phyloP scores from a whole-genome alignment of 2,329 filamentous ascomycete genomes.

The Sarocladium kiliense region DNA sequence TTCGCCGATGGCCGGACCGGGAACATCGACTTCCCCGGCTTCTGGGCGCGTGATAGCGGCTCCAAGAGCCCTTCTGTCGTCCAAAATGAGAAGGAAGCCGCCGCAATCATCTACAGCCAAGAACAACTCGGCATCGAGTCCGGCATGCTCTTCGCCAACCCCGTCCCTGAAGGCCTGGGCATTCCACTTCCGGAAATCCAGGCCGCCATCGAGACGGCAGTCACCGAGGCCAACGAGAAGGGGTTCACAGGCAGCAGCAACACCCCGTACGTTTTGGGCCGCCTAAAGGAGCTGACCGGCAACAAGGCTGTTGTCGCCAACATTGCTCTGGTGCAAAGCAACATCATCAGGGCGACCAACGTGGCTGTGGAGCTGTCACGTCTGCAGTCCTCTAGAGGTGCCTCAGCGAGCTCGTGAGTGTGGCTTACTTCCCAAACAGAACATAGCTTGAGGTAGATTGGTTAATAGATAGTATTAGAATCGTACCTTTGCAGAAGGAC shows the following conservation, averaged over 20 bases:
- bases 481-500: neutral
- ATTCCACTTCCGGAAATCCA: conserved; percentile 70
- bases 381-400: conserved; percentile 28
- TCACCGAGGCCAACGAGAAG: conserved; percentile 58
- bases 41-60: conserved; percentile 87
- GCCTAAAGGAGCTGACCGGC: conserved; percentile 74
- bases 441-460: conserved; percentile 18
- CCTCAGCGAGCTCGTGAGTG: conserved; percentile 31
- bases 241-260: conserved; percentile 70
- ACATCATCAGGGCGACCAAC: conserved; percentile 49
- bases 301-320: conserved; percentile 71
- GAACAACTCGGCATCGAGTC: conserved; percentile 66
- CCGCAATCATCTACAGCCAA: conserved; percentile 82
- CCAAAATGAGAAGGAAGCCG: conserved; percentile 72
- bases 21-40: conserved; percentile 80
- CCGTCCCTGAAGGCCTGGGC: conserved; percentile 65
- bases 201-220: conserved; percentile 60
- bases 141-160: conserved; percentile 84
- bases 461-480: conserved; percentile 25
- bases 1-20: conserved; percentile 77
- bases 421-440: conserved; percentile 14
- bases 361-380: conserved; percentile 49
- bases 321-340: conserved; percentile 51
- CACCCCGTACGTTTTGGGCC: conserved; percentile 75
- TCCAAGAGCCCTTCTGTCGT: conserved; percentile 72